phyloP scores from a whole-genome alignment of 257 asterid genomes.

The Solanum medicagineum region DNA sequence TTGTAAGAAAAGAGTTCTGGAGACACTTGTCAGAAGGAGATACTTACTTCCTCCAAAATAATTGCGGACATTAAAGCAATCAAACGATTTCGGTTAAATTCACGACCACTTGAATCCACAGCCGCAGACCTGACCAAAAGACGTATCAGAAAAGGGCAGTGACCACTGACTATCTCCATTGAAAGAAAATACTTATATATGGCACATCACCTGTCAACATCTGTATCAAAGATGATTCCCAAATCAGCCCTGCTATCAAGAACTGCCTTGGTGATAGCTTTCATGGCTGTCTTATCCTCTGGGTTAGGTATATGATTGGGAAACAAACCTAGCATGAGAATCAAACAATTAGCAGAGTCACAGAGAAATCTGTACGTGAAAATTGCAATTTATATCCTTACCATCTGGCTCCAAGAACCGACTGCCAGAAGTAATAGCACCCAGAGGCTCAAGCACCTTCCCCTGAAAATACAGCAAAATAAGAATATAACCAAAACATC shows the following conservation, averaged over 20 bases:
- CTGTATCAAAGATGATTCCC: slow-evolving; percentile 97
- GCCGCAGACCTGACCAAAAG: slow-evolving; percentile 81
- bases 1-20: background rate
- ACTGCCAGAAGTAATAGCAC: slow-evolving; percentile 92
- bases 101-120: slow-evolving; percentile 85
- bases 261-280: slow-evolving; percentile 81
- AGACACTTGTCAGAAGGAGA: slow-evolving; percentile 2
- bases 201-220: slow-evolving; percentile 75
- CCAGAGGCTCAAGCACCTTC: slow-evolving; percentile 93
- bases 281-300: slow-evolving; percentile 93
- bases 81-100: slow-evolving; percentile 85
- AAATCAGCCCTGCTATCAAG: slow-evolving; percentile 79
- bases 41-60: slow-evolving; percentile 82
- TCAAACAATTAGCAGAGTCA: background rate
- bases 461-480: slow-evolving; percentile 44
- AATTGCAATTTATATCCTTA: slow-evolving; percentile 21
- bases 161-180: background rate
- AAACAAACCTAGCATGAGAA: slow-evolving; percentile 54
- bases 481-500: slow-evolving; percentile 1
- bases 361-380: background rate
- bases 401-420: slow-evolving; percentile 98
- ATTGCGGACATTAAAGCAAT: slow-evolving; percentile 94
- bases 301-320: slow-evolving; percentile 99
- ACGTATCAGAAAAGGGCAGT: slow-evolving; percentile 4
- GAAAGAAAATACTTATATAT: slow-evolving; percentile 1